phyloP scores from a whole-genome alignment of 305 asterid species.

The Caryopteris hybrid region DNA sequence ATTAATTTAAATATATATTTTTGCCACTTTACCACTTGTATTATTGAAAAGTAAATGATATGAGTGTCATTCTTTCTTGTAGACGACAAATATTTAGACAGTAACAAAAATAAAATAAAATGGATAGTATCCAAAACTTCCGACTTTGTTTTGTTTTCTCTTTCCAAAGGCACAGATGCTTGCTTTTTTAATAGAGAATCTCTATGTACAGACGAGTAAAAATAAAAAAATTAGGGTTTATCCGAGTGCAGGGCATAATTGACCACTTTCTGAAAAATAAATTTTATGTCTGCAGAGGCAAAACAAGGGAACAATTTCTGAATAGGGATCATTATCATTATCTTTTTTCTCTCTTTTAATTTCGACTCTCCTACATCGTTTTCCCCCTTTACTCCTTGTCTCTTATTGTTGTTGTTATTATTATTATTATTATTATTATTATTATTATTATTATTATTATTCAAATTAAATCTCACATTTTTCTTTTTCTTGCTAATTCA shows the following conservation, averaged over 20 bases:
- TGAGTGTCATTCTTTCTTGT: too few species aligned
- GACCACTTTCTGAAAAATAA: neutral
- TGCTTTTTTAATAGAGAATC: too few species aligned
- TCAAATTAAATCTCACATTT: neutral
- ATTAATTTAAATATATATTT: too few species aligned
- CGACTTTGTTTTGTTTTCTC: too few species aligned
- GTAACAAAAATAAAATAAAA: neutral
- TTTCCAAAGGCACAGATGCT: too few species aligned
- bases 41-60: too few species aligned
- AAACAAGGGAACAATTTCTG: constrained; percentile 51
- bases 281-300: constrained; percentile 1
- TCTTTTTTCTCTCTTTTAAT: constrained; percentile 23
- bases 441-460: neutral
- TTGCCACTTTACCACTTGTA: too few species aligned
- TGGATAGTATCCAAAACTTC: too few species aligned
- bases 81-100: neutral
- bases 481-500: too few species aligned
- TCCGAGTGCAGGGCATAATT: neutral
- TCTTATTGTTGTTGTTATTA: neutral
- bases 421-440: neutral
- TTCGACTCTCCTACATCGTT: constrained; percentile 1
- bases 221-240: too few species aligned
- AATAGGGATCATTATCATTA: constrained; percentile 6
- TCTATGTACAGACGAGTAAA: too few species aligned
- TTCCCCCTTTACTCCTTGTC: constrained; percentile 10